Conservation (phyloP, 148 eudicot genomes). For the Drosera capensis region DNA sequence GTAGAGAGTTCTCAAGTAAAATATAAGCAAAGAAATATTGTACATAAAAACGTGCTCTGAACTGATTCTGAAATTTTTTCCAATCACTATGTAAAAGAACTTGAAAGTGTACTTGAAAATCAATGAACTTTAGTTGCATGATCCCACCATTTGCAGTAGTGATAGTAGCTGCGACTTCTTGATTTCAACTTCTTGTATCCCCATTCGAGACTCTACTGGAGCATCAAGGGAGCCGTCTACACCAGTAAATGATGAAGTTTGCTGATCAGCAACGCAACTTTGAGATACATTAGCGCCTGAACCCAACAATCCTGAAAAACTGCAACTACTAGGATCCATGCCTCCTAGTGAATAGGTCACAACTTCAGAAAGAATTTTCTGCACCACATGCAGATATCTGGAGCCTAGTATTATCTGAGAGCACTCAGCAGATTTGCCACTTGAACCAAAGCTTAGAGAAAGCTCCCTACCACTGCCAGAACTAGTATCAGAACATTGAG, state of each 20-base stretch:
- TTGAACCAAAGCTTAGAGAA: slow-evolving; percentile 22
- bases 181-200: slow-evolving; percentile 23
- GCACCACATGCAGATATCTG: slow-evolving; percentile 38
- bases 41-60: no score
- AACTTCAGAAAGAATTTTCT: slow-evolving; percentile 67
- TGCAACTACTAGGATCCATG: slow-evolving; percentile 15
- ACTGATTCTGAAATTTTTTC: no score
- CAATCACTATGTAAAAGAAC: no score
- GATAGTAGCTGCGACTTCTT: slow-evolving; percentile 56
- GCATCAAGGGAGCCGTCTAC: slow-evolving; percentile 13
- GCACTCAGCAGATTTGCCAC: slow-evolving; percentile 16
- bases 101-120: no score
- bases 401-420: slow-evolving; percentile 33
- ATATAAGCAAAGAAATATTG: no score
- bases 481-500: slow-evolving; percentile 9
- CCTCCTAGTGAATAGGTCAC: slow-evolving; percentile 39
- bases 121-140: not conserved
- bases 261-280: no score
- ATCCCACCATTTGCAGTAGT: slow-evolving; percentile 61
- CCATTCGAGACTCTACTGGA: slow-evolving; percentile 13
- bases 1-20: no score
- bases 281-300: slow-evolving; percentile 8
- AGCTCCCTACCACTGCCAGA: slow-evolving; percentile 28
- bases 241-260: no score
- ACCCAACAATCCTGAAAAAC: slow-evolving; percentile 4